Evolutionary conservation across 306 rosid genomes (phyloP), one percentile per base, ranked within the genome.

Genomic region (Rosa multiflora): DNA sequence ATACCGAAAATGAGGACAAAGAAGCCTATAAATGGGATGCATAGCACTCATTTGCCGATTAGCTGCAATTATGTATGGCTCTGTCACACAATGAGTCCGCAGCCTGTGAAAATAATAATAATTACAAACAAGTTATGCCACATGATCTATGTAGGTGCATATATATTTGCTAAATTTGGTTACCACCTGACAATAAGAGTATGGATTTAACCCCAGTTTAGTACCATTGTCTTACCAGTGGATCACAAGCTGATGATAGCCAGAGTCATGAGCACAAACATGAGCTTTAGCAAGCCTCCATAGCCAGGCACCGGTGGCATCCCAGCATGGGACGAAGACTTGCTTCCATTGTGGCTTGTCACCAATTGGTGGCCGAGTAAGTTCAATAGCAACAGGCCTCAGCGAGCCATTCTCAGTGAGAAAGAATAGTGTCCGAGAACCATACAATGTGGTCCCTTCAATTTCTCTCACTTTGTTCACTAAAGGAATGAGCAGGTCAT

Each of bases 211-310:
- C n/a, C 61, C 8, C 9, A 18, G 61, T 53, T 0, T 18, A n/a
- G 46, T 67, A 37, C 29, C 6, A 48, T 1, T 8, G 43, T 0
- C 53, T 75, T 75, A 84, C 84, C 87, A 82, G 58, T 85, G 85
- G 29, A 39, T 39, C 32, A 85, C 85, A 71, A 85, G 85, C 79
- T 85, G 81, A 55, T 85, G 85, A 37, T 81, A 82, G 42, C 83
- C 81, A 47, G 85, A 26, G 20, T 85, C 85, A 78, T 85, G 85
- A 5, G 88, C 85, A 52, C 78, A 72, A 71, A 85, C 73, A 37
- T 85, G 88, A 29, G 81, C 79, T 76, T 85, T 81, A n/a, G 88
- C 85, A 8, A 85, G 72, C 56, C 88, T 75, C 88, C 83, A 85
- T 8, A 81, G 63, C 88, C 85, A 85, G 55, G 51, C 56, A 20